phyloP scores from a whole-genome alignment of 2,329 filamentous ascomycete genomes.

The Aspergillus flavus region DNA sequence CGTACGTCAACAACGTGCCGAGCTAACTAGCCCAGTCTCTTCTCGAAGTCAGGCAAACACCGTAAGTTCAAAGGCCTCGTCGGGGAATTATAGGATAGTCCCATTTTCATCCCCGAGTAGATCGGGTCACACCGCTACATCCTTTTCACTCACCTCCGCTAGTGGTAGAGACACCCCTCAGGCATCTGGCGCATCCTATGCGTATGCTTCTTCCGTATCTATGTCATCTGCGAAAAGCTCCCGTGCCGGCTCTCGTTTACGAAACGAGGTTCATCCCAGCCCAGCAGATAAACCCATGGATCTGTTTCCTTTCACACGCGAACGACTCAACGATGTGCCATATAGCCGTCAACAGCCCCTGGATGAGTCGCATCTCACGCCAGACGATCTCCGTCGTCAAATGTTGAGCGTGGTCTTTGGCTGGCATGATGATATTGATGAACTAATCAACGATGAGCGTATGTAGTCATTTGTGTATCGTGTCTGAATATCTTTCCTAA shows the following conservation, averaged over 20 bases:
- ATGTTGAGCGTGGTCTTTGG: constrained; percentile 96
- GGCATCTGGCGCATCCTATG: constrained; percentile 45
- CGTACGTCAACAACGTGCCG: constrained; percentile 63
- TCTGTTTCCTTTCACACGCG: constrained; percentile 82
- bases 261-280: constrained; percentile 78
- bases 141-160: constrained; percentile 47
- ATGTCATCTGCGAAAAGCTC: constrained; percentile 49
- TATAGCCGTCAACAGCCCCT: constrained; percentile 69
- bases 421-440: constrained; percentile 83
- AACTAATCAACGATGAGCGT: constrained; percentile 80
- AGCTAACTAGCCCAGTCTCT: constrained; percentile 69
- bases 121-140: constrained; percentile 48
- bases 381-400: constrained; percentile 79
- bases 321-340: constrained; percentile 77
- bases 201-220: constrained; percentile 49
- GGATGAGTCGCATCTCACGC: constrained; percentile 63
- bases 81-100: constrained; percentile 43
- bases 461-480: constrained; percentile 29
- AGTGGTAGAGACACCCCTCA: constrained; percentile 38
- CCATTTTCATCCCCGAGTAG: constrained; percentile 45
- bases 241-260: constrained; percentile 65
- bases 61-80: constrained; percentile 59
- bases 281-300: constrained; percentile 75
- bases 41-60: constrained; percentile 64
- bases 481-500: constrained; percentile 17